Conservation (phyloP, 768 basidiomycete genomes). For the Paxillus involutus region DNA sequence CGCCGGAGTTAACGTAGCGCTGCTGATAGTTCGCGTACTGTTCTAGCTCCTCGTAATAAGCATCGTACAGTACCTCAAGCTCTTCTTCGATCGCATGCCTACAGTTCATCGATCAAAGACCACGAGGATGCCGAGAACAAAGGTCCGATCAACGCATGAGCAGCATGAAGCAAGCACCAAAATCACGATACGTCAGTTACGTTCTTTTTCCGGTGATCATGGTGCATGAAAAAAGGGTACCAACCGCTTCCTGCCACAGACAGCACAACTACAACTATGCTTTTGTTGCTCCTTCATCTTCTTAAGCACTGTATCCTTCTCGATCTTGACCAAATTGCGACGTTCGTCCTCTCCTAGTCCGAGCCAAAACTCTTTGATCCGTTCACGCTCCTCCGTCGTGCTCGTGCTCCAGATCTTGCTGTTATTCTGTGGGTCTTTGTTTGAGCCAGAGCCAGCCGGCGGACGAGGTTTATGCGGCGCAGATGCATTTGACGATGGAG, state of each 20-base stretch:
- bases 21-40: conserved; percentile 98
- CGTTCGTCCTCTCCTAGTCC: conserved; percentile 90
- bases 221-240: conserved; percentile 40
- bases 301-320: conserved; percentile 95
- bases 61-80: conserved; percentile 99
- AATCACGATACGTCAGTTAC: conserved; percentile 22
- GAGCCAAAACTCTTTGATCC: conserved; percentile 98
- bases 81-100: conserved; percentile 99
- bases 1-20: conserved; percentile 89
- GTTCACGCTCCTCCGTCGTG: conserved; percentile 89
- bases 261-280: conserved; percentile 92
- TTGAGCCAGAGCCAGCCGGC: conserved; percentile 25
- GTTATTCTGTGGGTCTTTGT: conserved; percentile 39
- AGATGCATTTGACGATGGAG: conserved; percentile 36
- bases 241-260: conserved; percentile 95
- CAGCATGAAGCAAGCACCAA: conserved; percentile 20
- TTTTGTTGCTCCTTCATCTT: conserved; percentile 99
- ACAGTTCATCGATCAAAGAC: conserved; percentile 20
- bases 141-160: conserved; percentile 17
- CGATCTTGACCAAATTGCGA: conserved; percentile 89
- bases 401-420: conserved; percentile 96
- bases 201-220: conserved; percentile 7
- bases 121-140: conserved; percentile 7
- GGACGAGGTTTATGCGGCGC: conserved; percentile 31
- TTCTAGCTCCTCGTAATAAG: conserved; percentile 99